These are phyloP conservation scores for Oropetium thomaeum DNA, from an alignment of 176 grass and related monocot species.

Conservation along the genomic window DNA sequence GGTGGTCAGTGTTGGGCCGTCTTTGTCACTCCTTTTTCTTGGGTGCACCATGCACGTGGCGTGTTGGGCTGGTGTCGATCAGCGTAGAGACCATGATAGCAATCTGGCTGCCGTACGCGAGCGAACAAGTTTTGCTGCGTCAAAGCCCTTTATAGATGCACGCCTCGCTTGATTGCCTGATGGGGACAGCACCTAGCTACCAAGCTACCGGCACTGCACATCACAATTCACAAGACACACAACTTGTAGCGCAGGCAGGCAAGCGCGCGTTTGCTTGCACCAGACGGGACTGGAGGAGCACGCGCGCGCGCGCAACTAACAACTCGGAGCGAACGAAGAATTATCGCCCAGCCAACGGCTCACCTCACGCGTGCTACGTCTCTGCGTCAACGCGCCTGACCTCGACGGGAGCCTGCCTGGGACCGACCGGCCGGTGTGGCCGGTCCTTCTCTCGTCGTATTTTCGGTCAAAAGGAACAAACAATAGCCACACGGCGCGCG, in stretches of 20 bases:
- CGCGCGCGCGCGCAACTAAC: neutral
- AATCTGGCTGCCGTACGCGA: too few species aligned
- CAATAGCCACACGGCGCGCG: neutral
- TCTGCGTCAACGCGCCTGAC: neutral
- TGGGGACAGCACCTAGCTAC: too few species aligned
- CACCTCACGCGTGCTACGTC: neutral
- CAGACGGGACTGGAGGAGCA: neutral
- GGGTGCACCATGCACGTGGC: too few species aligned
- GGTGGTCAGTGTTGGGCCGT: too few species aligned
- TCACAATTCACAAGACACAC: neutral
- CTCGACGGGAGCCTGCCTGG: neutral
- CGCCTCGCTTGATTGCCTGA: too few species aligned
- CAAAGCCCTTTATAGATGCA: too few species aligned
- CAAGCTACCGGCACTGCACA: neutral
- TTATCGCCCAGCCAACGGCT: neutral
- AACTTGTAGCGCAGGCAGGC: neutral
- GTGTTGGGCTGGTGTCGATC: too few species aligned
- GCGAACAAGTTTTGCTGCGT: too few species aligned
- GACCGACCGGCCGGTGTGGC: constrained; percentile 17
- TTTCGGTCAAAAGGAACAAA: neutral
- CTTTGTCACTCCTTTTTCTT: too few species aligned
- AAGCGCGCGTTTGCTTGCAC: neutral
- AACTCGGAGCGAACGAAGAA: neutral
- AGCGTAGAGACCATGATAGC: too few species aligned
- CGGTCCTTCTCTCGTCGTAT: neutral